phyloP scores from a whole-genome alignment of 768 basidiomycete species.

The Dendrothele bispora region DNA sequence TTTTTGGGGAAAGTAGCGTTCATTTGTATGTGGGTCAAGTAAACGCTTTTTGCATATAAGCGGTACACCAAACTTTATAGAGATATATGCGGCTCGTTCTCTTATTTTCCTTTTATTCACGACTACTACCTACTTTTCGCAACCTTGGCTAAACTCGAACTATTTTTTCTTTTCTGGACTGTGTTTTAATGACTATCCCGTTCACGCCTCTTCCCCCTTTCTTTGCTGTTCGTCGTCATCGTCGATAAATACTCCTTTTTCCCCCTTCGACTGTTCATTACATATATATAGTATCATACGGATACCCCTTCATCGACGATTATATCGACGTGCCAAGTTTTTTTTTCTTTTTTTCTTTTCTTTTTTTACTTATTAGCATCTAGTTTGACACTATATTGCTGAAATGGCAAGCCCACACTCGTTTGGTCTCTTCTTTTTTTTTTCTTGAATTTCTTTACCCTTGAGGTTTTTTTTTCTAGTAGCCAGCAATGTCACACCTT shows the following conservation, averaged over 20 bases:
- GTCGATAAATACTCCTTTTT: conserved; percentile 1
- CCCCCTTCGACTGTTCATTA: not conserved
- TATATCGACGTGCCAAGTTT: not conserved
- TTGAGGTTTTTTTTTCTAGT: too few species aligned
- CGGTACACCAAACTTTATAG: not conserved
- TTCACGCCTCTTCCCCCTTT: not conserved
- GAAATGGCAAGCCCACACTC: conserved; percentile 8
- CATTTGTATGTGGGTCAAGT: not conserved
- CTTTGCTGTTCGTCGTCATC: not conserved
- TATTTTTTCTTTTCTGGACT: not conserved
- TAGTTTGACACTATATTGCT: not conserved
- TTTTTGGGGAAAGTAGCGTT: not conserved
- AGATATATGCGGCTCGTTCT: not conserved
- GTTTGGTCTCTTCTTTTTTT: not conserved
- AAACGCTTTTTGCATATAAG: too few species aligned
- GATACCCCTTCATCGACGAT: not conserved
- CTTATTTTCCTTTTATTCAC: not conserved
- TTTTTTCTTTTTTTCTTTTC: not conserved
- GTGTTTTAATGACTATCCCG: not conserved
- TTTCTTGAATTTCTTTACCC: too few species aligned
- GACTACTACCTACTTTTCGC: not conserved
- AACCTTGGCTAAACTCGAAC: too few species aligned
- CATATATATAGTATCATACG: not conserved
- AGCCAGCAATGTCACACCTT: too few species aligned
- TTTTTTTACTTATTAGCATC: not conserved